Evolutionary conservation across 352 stramenopile genomes (phyloP), one percentile per base, ranked within the genome.

Genomic region (Pythium chondricola): DNA sequence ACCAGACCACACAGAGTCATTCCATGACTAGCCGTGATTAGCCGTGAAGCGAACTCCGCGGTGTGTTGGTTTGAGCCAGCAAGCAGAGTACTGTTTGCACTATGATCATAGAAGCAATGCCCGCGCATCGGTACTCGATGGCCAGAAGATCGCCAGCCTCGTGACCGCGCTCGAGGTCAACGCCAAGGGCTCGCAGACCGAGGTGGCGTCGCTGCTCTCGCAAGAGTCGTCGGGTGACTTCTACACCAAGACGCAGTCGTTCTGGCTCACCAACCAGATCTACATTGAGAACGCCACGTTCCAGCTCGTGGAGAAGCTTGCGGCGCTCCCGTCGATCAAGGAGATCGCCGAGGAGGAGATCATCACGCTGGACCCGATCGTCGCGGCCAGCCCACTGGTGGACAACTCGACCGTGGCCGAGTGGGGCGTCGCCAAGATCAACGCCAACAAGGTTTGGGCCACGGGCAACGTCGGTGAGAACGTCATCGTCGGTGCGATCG

Each of bases 221-320:
- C 16, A 61, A 45, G 52, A 61, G 40, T 32, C 51, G 0, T 18
- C 32, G 2, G 24, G 20, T n/a, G 18, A 26, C 26, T 35, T 48
- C 14, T 58, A 47, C 37, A 50, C 37, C 16, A 37, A 44, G 21
- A 47, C 6, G 1, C 4, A 58, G 32, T 40, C 24, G 14, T 62
- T 46, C 40, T 68, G 60, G 60, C 36, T 68, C 20, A 49, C 50
- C n/a, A 65, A 63, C 39, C 44, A 63, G 36, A 30, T 64, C 22
- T 63, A 56, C 47, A 54, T 63, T 24, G 49, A 63, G 18, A 27
- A 45, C 4, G 39, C 46, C 6, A 35, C 32, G 8, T 35, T 16
- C 11, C 35, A 24, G 9, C 32, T 63, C 18, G 32, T 63, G 10
- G 33, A 52, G 18, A 53, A 59, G 29, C 42, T 63, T 2, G 18